phyloP scores from a whole-genome alignment of 345 rosid species.

The Aurinia saxatilis region DNA sequence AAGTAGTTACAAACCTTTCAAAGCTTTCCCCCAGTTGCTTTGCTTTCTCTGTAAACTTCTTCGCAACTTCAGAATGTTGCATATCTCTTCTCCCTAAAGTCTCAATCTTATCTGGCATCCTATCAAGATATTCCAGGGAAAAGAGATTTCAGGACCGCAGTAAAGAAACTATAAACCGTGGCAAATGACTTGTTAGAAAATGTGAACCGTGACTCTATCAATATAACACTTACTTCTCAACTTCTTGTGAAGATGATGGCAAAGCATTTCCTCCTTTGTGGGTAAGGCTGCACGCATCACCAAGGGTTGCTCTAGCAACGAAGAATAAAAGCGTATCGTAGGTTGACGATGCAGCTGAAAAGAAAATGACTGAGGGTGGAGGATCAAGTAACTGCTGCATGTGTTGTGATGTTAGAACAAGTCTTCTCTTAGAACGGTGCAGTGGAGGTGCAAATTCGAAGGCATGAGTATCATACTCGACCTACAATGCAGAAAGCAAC shows the following conservation, averaged over 20 bases:
- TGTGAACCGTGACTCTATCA: background rate
- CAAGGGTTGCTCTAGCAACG: constrained; percentile 45
- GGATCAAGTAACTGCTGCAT: constrained; percentile 58
- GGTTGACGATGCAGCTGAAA: constrained; percentile 35
- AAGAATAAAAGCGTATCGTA: constrained; percentile 37
- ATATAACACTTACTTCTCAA: constrained; percentile 32
- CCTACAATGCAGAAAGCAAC: constrained; percentile 27
- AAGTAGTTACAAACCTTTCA: constrained; percentile 38
- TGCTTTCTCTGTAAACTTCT: constrained; percentile 40
- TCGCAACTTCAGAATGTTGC: constrained; percentile 32
- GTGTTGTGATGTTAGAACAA: constrained; percentile 53
- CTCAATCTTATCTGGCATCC: constrained; percentile 34
- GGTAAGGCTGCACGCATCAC: constrained; percentile 47
- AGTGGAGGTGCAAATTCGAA: constrained; percentile 32
- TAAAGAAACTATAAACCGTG: background rate
- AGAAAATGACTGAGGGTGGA: constrained; percentile 39
- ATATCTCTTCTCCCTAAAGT: constrained; percentile 16
- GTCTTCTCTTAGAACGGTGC: constrained; percentile 57
- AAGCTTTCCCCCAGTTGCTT: constrained; percentile 45
- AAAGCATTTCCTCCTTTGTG: constrained; percentile 15
- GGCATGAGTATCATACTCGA: constrained; percentile 36
- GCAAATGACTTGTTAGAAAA: background rate
- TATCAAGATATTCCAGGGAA: constrained; percentile 10
- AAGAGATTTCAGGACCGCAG: background rate
- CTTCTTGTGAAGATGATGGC: constrained; percentile 7